These are phyloP conservation scores for Arthrobotrys megalospora DNA, from an alignment of 2,329 filamentous ascomycete species.

Conservation along the genomic window DNA sequence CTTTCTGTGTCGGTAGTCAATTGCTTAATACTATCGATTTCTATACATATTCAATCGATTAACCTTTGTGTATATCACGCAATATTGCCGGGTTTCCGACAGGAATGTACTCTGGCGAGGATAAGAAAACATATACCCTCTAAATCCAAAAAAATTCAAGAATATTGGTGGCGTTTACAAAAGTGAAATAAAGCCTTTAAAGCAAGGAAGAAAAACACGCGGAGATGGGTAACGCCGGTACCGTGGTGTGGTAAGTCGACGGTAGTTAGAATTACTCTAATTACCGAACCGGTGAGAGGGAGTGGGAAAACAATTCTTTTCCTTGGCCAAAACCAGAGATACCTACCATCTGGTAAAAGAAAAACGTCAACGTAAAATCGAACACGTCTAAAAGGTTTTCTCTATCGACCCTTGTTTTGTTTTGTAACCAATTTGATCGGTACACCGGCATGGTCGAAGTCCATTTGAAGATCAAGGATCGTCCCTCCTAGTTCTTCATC, in stretches of 20 bases:
- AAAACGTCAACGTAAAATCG: background rate
- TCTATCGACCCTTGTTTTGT: background rate
- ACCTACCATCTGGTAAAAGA: background rate
- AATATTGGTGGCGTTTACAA: background rate
- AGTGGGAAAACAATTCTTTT: background rate
- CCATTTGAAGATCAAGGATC: background rate
- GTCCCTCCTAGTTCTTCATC: background rate
- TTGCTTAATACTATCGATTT: background rate
- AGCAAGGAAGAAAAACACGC: background rate
- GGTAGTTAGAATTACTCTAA: background rate
- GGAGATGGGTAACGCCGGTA: background rate
- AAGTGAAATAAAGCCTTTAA: background rate
- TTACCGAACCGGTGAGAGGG: background rate
- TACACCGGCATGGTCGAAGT: background rate
- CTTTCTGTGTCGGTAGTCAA: background rate
- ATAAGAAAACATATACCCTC: background rate
- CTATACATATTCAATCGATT: background rate
- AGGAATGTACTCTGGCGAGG: background rate
- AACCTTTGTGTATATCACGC: background rate
- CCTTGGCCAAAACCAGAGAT: background rate
- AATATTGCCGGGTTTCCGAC: conserved; percentile 1
- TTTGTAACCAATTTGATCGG: background rate
- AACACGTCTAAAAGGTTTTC: background rate
- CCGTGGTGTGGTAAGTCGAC: conserved; percentile 15
- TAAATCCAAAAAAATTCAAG: too few relatives aligned